Evolutionary conservation across 208 protist species (phyloP).

Genomic region (Acanthamoeba triangularis): DNA sequence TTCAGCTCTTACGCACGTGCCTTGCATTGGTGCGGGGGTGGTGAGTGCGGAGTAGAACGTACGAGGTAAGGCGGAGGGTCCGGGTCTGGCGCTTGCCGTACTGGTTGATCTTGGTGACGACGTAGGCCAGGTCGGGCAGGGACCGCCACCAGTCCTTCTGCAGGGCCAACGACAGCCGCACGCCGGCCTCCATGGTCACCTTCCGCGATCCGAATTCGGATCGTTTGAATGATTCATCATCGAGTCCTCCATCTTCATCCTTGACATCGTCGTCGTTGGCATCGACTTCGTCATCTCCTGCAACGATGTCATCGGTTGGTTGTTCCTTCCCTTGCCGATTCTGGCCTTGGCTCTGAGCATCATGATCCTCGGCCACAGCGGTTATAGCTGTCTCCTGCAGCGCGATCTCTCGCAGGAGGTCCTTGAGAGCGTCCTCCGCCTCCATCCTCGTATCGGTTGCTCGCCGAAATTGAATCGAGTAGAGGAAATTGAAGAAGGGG

Average conservation of each 20-base stretch:
- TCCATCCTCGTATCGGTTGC: neutral
- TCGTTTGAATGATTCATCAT: neutral
- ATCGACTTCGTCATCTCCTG: neutral
- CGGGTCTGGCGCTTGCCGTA: neutral
- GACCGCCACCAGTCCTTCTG: neutral
- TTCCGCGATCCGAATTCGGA: neutral
- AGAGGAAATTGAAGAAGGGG: neutral
- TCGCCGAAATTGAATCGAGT: too few species aligned
- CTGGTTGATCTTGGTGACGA: constrained; percentile 17
- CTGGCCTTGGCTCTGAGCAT: neutral
- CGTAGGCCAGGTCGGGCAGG: neutral
- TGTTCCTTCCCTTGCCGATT: neutral
- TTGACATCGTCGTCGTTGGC: neutral
- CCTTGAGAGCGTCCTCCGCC: neutral
- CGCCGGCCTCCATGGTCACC: neutral
- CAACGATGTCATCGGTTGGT: neutral
- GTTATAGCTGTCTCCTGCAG: neutral
- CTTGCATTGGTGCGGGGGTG: neutral
- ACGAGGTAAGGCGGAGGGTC: constrained; percentile 25
- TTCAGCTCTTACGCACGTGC: neutral
- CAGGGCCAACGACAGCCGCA: neutral
- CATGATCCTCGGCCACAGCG: neutral
- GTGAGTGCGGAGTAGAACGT: neutral
- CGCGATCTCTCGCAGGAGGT: neutral
- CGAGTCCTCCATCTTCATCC: neutral